phyloP scores from a whole-genome alignment of 768 basidiomycete genomes.

The Leccinum incarnatum region DNA sequence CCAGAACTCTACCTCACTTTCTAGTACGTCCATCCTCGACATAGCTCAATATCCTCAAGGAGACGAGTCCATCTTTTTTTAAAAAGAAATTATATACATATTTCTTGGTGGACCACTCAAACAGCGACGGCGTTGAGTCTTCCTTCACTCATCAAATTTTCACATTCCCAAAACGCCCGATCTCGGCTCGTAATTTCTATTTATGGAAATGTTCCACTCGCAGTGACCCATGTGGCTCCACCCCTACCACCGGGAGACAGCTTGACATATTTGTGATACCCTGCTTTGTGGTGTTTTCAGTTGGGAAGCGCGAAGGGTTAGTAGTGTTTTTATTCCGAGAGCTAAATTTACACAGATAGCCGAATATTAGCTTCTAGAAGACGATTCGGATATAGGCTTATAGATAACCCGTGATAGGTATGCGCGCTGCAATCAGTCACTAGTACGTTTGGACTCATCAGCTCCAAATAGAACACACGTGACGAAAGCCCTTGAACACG shows the following conservation, averaged over 20 bases:
- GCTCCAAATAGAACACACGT: neutral
- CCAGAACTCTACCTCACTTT: neutral
- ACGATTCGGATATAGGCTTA: neutral
- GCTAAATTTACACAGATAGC: neutral
- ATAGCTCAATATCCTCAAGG: neutral
- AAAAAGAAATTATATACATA: neutral
- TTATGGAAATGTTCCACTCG: conserved; percentile 19
- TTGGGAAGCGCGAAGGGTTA: neutral
- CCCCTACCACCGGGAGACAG: neutral
- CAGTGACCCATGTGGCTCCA: neutral
- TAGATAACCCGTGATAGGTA: no score
- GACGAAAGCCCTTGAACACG: neutral
- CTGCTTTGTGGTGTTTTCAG: neutral
- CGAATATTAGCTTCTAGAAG: neutral
- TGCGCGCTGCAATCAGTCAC: neutral
- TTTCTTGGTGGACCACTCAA: neutral
- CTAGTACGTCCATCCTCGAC: neutral
- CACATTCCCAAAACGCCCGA: conserved; percentile 22
- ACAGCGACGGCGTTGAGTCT: conserved; percentile 23
- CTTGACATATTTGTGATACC: neutral
- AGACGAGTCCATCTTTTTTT: neutral
- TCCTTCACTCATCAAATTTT: conserved; percentile 18
- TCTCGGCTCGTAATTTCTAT: conserved; percentile 20
- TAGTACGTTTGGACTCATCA: neutral
- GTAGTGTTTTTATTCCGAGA: neutral